Evolutionary conservation across 495 filamentous ascomycete species (phyloP), one percentile per base, ranked within the genome.

Genomic region (Jackrogersella multiformis): DNA sequence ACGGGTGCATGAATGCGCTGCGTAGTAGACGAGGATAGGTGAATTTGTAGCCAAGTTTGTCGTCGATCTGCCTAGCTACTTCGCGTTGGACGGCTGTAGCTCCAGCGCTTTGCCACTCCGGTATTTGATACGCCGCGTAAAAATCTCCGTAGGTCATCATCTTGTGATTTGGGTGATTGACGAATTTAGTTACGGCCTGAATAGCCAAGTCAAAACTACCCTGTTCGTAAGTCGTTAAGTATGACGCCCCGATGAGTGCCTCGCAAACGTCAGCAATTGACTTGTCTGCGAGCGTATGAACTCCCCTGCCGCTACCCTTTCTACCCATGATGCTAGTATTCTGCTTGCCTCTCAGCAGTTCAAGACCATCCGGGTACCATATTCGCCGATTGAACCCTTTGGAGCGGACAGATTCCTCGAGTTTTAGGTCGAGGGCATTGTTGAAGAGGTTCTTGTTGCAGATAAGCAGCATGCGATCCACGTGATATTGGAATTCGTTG

Each of bases 221-320:
- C 0, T 81, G 74, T 41, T 81, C 68, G 12, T 84, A 81, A 28
- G 83, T 80, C 1, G 89, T 87, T 7, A 97, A 80, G 41, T 96
- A 84, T 0, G 95, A 89, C 4, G 94, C 95, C 13, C 93, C 95
- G 54, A 99, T 98, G 64, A 98, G 73, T 2, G 95, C 95, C 76
- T 99, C 95, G 60, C 92, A 97, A 16, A 99, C 94, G 79, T 99
- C 95, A n/a, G 95, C 95, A 73, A 97, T 90, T 3, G 92, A 88
- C 77, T 99, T 99, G 72, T 97, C 91, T 2, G 86, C 90, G 5
- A 99, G 85, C 0, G 78, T 72, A 69, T 97, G 94, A 18, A 79
- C 83, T n/a, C 77, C 72, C 26, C 64, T 68, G 0, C 59, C 61
- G 0, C 18, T 42, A 20, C 76, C 73, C 58, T 85, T 79, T 5